Evolutionary conservation across 768 basidiomycete genomes (phyloP), one percentile per base, ranked within the genome.

Genomic region (Lyophyllum atratum): DNA sequence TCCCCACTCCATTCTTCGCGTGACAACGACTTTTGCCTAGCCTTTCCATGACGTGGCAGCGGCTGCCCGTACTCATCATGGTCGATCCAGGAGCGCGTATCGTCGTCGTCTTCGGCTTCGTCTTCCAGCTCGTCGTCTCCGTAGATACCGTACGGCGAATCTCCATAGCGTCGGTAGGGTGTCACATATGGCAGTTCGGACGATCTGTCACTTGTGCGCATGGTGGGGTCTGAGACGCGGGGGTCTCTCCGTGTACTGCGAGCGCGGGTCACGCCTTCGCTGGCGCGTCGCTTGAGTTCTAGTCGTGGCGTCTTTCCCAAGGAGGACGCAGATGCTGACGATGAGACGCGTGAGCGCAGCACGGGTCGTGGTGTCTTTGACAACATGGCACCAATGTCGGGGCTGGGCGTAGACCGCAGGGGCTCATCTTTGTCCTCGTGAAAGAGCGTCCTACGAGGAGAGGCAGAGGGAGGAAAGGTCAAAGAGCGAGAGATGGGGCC

Each of bases 341-440:
- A 45, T 26, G 52, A 48, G 1, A 33, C 44, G n/a, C 21, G 33
- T n/a, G 59, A 54, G 21, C 52, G 52, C 22, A 42, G 49, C 22
- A 52, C 28, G 25, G 66, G 64, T 1, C 64, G 61, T 2, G 66
- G 66, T 0, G 67, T 71, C 8, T 60, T 47, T 12, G 68, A 67
- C 29, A 71, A 52, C 34, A 68, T 70, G 10, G 62, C 28, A 12
- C 62, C 43, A 39, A 71, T 66, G 39, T 69, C 68, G 3, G 71
- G 71, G 44, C 69, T 70, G 0, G 64, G 50, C 1, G 62, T 51
- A 0, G 64, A 54, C 21, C 52, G 60, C 1, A 47, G 43, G 42
- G 17, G 54, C 33, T 49, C 49, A 45, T 19, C 17, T 19, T 40
- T 40, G 17, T 33, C 53, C 39, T 37, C 28, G 26, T 28, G 25